A percentile compares a stretch with the other conserved stretches of the same genome.
phyloP scores from a whole-genome alignment of 441 rosid genomes.

The Hura crepitans region DNA sequence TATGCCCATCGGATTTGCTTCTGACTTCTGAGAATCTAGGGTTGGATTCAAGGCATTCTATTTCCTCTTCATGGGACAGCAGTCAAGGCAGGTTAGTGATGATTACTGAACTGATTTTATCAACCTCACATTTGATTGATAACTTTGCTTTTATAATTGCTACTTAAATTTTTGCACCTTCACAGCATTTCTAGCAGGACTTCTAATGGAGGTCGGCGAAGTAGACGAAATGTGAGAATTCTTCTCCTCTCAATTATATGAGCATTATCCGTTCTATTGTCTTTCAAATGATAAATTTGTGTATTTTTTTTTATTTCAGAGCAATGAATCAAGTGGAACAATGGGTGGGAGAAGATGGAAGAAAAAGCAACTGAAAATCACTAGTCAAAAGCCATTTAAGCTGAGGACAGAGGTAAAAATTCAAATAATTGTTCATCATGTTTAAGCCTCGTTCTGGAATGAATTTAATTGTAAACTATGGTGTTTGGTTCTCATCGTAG shows the following conservation, averaged over 20 bases:
- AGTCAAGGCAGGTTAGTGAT: slow-evolving; percentile 56
- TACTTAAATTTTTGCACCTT: slow-evolving; percentile 12
- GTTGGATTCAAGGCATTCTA: slow-evolving; percentile 49
- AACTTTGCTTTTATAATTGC: slow-evolving; percentile 10
- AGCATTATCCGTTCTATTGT: not conserved
- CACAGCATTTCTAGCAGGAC: slow-evolving; percentile 56
- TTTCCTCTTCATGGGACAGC: slow-evolving; percentile 71
- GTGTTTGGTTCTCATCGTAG: slow-evolving; percentile 34
- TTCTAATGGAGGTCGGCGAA: slow-evolving; percentile 68
- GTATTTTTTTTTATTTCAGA: slow-evolving; percentile 39
- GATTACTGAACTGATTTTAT: slow-evolving; percentile 9
- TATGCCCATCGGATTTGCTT: slow-evolving; percentile 53
- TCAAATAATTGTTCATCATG: not conserved
- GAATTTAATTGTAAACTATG: slow-evolving; percentile 18
- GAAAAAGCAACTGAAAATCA: slow-evolving; percentile 65
- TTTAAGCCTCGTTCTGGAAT: not conserved
- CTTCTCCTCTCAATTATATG: not conserved
- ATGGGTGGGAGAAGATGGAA: slow-evolving; percentile 62
- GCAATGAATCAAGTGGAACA: slow-evolving; percentile 63
- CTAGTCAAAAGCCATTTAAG: slow-evolving; percentile 69
- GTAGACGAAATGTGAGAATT: slow-evolving; percentile 63
- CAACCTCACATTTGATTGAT: not conserved
- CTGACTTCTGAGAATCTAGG: slow-evolving; percentile 74
- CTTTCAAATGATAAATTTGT: slow-evolving; percentile 2
- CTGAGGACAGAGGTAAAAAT: slow-evolving; percentile 78